Percentiles rank a stretch among this genome's conserved stretches.
These are phyloP conservation scores for Wickerhamiella occidentalis DNA, from an alignment of 805 yeast species.

Conservation along the genomic window DNA sequence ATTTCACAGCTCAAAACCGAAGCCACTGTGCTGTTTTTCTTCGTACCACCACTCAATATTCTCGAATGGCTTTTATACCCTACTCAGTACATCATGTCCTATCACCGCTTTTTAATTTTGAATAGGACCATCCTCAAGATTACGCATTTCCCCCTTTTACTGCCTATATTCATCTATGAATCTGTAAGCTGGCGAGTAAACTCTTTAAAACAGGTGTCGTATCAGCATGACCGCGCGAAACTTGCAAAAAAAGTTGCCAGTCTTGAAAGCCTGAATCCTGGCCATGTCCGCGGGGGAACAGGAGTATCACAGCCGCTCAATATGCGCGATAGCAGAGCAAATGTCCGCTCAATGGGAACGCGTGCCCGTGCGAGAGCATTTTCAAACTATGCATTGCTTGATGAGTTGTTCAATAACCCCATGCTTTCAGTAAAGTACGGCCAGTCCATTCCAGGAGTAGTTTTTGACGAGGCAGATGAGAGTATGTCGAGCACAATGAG, in stretches of 20 bases:
- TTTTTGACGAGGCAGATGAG: background rate
- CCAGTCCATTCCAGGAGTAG: background rate
- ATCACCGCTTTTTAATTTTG: slow-evolving; percentile 24
- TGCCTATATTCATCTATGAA: slow-evolving; percentile 28
- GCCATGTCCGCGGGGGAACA: background rate
- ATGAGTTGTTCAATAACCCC: slow-evolving; percentile 10
- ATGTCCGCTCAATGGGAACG: background rate
- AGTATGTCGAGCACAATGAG: background rate
- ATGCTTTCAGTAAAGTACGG: slow-evolving; percentile 9
- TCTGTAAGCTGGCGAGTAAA: slow-evolving; percentile 15
- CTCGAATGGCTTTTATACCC: slow-evolving; percentile 28
- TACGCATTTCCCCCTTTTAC: slow-evolving; percentile 30
- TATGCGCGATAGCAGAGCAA: background rate
- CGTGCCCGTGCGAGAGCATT: background rate
- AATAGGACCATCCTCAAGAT: slow-evolving; percentile 29
- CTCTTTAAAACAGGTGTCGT: background rate
- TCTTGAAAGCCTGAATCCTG: background rate
- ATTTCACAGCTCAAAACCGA: slow-evolving; percentile 30
- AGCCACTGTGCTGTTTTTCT: slow-evolving; percentile 28
- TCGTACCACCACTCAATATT: slow-evolving; percentile 30
- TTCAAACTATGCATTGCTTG: slow-evolving; percentile 9
- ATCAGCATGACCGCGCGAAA: background rate
- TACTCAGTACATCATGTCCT: slow-evolving; percentile 25
- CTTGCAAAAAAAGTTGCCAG: slow-evolving; percentile 4
- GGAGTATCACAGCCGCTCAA: slow-evolving; percentile 5